These are phyloP conservation scores for Lachnellula cervina DNA, from an alignment of 2,329 filamentous ascomycete species.

Conservation along the genomic window DNA sequence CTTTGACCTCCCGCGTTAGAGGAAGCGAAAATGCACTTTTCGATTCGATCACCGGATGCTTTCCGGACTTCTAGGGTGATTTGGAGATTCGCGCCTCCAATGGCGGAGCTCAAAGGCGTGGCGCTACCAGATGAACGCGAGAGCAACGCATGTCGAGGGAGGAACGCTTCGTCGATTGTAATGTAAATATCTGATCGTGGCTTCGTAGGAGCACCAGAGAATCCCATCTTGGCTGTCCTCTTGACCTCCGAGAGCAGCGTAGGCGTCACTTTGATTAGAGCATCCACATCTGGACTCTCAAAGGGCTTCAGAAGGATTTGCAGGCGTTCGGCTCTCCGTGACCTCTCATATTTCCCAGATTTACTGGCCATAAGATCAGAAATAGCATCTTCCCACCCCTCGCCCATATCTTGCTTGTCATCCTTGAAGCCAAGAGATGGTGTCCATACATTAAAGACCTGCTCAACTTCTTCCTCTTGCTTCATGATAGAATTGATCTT, in stretches of 20 bases:
- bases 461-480: slow-evolving; percentile 66
- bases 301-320: slow-evolving; percentile 79
- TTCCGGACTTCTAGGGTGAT: slow-evolving; percentile 84
- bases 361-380: slow-evolving; percentile 68
- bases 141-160: slow-evolving; percentile 70
- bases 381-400: slow-evolving; percentile 71
- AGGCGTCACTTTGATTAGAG: slow-evolving; percentile 78
- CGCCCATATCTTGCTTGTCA: slow-evolving; percentile 51
- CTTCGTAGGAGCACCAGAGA: slow-evolving; percentile 85
- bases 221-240: slow-evolving; percentile 85
- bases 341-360: slow-evolving; percentile 70
- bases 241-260: slow-evolving; percentile 77
- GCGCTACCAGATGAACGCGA: slow-evolving; percentile 69
- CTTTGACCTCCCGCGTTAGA: slow-evolving; percentile 76
- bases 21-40: slow-evolving; percentile 80
- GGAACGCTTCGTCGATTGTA: slow-evolving; percentile 72
- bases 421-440: slow-evolving; percentile 52
- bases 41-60: slow-evolving; percentile 72
- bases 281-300: slow-evolving; percentile 69
- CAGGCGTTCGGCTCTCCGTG: slow-evolving; percentile 66
- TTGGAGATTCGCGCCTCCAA: slow-evolving; percentile 72
- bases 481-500: slow-evolving; percentile 72
- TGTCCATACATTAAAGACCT: slow-evolving; percentile 73
- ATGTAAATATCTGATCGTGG: slow-evolving; percentile 92
- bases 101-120: slow-evolving; percentile 57